Evolutionary conservation across 1,139 yeast species (phyloP), one percentile per base, ranked within the genome.

Genomic region (Candida pseudoviswanathii): DNA sequence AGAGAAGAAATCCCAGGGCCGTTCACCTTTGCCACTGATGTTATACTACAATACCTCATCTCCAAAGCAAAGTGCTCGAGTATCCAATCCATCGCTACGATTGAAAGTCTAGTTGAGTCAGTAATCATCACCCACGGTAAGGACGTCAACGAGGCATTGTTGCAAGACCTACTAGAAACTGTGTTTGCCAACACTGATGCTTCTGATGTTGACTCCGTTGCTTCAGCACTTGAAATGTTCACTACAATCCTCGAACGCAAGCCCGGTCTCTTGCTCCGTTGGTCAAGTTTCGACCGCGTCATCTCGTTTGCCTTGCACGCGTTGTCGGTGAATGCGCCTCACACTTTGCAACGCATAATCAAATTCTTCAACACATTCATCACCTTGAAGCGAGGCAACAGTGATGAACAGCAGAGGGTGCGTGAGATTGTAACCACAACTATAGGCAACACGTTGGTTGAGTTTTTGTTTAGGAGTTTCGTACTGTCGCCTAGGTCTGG

Each of bases 361-460:
- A 77, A 79, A 54, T 89, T 89, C 58, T 89, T 96, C 96, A 71
- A 73, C 2, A 72, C 75, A 30, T 63, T 86, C 9, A 60, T 88
- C 2, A 68, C 75, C 29, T 70, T 85, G 57, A 80, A 80, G 56
- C 75, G 73, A 53, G 89, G 89, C 3, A 67, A 71, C 3, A 65
- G 69, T 26, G 68, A 70, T 21, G 89, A 85, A 54, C 77, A 77
- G 25, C 70, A 67, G 2, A 50, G 55, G 0, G 59, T 80, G 0
- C 66, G 67, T 32, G 52, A 61, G 2, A 50, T 80, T 11, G 58
- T 80, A 48, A 60, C 65, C 16, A 67, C 67, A n/a, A 60, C 27
- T 38, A 37, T 22, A 24, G 44, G 34, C 29, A 10, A n/a, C 29
- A 27, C 53, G 0, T 59, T 83, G 10, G 55, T 65, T 0, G 60